These are phyloP conservation scores for Vaccinium darrowii DNA, from an alignment of 148 eudicot genomes.

Conservation along the genomic window DNA sequence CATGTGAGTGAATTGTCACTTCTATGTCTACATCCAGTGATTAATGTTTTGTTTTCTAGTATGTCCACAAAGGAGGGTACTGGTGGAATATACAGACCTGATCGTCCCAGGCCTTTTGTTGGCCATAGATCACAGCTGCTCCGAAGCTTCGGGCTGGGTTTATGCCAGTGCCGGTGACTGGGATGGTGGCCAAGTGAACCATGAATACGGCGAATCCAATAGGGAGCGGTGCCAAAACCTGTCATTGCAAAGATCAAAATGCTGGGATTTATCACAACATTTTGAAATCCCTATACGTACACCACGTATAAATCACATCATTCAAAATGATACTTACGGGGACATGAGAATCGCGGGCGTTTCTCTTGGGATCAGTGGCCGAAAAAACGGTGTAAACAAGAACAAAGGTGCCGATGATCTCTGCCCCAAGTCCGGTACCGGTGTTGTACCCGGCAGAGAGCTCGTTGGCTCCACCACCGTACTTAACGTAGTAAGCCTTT, in stretches of 20 bases:
- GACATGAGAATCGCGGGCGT: conserved; percentile 5
- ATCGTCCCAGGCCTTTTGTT: not conserved
- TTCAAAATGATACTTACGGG: not conserved
- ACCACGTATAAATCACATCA: not conserved
- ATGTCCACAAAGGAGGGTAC: not conserved
- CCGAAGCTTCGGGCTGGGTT: conserved; percentile 7
- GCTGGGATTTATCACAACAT: not conserved
- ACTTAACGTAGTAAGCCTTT: not conserved
- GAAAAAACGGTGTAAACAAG: not conserved
- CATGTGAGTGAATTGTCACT: not conserved
- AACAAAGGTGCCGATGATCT: conserved; percentile 3
- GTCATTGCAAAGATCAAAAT: not conserved
- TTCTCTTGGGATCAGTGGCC: conserved; percentile 5
- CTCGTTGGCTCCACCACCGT: not conserved
- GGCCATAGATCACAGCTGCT: not conserved
- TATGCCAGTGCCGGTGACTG: conserved; percentile 1
- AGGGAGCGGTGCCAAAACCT: conserved; percentile 6
- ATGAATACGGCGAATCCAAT: not conserved
- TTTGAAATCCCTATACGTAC: not conserved
- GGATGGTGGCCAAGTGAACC: conserved; percentile 9
- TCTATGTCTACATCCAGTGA: too few relatives aligned
- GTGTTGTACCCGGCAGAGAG: not conserved
- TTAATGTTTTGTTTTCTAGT: too few relatives aligned
- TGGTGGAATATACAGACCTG: not conserved
- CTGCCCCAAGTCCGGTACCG: not conserved